phyloP scores from a whole-genome alignment of 148 eudicot genomes.

The Camellia lanceoleosa region DNA sequence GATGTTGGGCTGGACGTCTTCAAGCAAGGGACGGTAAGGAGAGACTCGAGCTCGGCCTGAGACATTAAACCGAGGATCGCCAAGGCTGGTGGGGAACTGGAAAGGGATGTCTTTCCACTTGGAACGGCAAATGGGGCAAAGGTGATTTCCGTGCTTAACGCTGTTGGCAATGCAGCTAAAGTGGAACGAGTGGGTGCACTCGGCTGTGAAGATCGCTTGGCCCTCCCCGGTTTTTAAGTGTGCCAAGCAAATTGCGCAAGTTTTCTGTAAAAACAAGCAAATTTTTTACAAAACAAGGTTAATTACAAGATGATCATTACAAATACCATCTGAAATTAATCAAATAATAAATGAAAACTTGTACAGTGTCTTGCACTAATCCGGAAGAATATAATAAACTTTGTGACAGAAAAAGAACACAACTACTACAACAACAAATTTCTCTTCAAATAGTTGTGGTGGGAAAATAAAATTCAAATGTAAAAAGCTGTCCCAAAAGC shows the following conservation, averaged over 20 bases:
- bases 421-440: not conserved
- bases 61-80: not conserved
- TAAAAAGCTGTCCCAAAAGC: not conserved
- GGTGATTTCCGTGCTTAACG: slow-evolving; percentile 19
- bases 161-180: slow-evolving; percentile 23
- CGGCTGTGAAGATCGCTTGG: slow-evolving; percentile 19
- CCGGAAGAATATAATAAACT: not conserved
- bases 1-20: not conserved
- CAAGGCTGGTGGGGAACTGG: slow-evolving; percentile 2
- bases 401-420: not conserved
- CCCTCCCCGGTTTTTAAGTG: slow-evolving; percentile 14
- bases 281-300: not conserved
- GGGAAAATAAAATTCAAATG: not conserved
- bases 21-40: not conserved
- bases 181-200: slow-evolving; percentile 22
- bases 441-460: not conserved
- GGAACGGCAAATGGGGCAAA: slow-evolving; percentile 19
- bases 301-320: not conserved
- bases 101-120: slow-evolving; percentile 24
- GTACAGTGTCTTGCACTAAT: not conserved
- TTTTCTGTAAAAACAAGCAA: not conserved
- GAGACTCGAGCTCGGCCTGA: not conserved
- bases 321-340: not conserved
- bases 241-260: slow-evolving; percentile 13
- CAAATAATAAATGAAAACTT: no score